Conservation (phyloP, 345 rosid genomes). For the Gossypium mustelinum region DNA sequence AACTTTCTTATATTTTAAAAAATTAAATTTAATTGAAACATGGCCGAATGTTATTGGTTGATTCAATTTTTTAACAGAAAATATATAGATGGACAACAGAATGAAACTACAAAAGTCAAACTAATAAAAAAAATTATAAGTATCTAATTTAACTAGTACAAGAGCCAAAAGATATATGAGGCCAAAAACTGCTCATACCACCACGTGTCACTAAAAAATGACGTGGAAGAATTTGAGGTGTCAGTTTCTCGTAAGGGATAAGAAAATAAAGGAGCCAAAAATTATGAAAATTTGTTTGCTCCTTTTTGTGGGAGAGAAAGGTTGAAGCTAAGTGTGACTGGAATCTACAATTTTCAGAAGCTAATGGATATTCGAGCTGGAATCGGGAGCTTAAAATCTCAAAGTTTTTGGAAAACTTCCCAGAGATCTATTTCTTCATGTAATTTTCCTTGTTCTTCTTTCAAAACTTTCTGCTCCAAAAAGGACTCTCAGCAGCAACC, state of each 20-base stretch:
- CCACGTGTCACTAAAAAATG: conserved; percentile 17
- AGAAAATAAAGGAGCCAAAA: conserved; percentile 6
- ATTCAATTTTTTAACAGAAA: too few species aligned
- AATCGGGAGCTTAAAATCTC: conserved; percentile 21
- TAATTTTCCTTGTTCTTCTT: conserved; percentile 10
- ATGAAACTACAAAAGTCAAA: too few species aligned
- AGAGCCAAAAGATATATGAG: too few species aligned
- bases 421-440: conserved; percentile 11
- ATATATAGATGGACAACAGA: too few species aligned
- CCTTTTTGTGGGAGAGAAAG: background rate
- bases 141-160: too few species aligned
- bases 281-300: background rate
- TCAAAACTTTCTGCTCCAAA: conserved; percentile 42
- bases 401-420: conserved; percentile 9
- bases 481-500: conserved; percentile 30
- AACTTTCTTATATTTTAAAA: too few species aligned
- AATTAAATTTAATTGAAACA: too few species aligned
- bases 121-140: too few species aligned
- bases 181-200: background rate
- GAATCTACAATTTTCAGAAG: conserved; percentile 16
- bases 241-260: conserved; percentile 15
- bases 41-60: too few species aligned
- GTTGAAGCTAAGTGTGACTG: background rate
- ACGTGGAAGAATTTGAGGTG: conserved; percentile 20
- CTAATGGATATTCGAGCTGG: conserved; percentile 49